Evolutionary conservation across 2,329 filamentous ascomycete species (phyloP), one percentile per base, ranked within the genome.

Genomic region (Sporothrix brunneoviolacea): DNA sequence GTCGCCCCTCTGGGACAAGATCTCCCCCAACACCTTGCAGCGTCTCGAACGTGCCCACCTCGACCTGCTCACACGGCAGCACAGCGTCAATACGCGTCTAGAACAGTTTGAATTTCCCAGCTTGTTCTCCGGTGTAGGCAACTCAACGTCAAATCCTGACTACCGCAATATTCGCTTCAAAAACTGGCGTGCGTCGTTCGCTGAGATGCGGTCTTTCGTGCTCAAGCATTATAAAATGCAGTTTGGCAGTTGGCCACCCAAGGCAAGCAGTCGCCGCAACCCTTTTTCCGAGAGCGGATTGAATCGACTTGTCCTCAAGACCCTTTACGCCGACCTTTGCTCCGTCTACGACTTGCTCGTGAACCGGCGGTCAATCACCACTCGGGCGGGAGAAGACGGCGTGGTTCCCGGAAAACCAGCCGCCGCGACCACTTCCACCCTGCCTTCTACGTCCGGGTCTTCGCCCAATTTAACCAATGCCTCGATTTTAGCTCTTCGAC

Each of bases 201-300:
- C 77, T 53, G 81, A 79, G 50, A 89, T 91, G 74, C 79, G 88
- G 35, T 80, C 81, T 35, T 88, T 90, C 62, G 77, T 84, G 16
- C 71, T 90, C 45, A 71, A 75, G 56, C 84, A 90, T 65, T 82
- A 82, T 63, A 82, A 79, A 64, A 61, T 69, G 12, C 69, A 71
- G 4, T 77, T 83, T 50, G 77, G 78, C 18, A 82, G 76, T 64
- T 94, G 91, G 91, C 91, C 93, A 3, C 91, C 93, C 8, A 95
- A 93, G 65, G 89, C 90, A 2, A 86, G 79, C 60, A 91, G 83
- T 59, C 95, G 94, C 75, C 95, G 94, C 76, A 95, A 95, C 63
- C 79, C 84, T 1, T 88, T 95, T 57, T 84, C 86, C 24, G 89
- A 91, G 59, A 87, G 82, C 58, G 91, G 91, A 0, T 75, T 97